Evolutionary conservation across 2,329 filamentous ascomycete species (phyloP).

Genomic region (Sarocladium kiliense): DNA sequence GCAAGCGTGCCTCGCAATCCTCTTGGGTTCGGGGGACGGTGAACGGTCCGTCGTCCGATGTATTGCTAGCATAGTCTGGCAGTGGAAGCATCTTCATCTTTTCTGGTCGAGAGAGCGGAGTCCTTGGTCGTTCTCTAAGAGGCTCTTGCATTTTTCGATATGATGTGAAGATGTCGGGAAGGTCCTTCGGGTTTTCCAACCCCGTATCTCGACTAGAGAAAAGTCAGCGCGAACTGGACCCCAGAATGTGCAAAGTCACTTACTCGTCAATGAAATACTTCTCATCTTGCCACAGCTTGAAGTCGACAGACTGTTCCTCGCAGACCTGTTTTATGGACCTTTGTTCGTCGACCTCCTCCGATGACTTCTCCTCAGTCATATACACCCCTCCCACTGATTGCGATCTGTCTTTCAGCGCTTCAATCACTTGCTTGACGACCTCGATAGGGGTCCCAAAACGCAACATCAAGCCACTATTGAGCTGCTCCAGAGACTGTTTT

Average conservation of each 20-base stretch:
- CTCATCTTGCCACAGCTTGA: slow-evolving; percentile 66
- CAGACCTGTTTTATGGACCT: slow-evolving; percentile 48
- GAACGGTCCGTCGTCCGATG: slow-evolving; percentile 59
- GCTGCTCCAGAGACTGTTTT: slow-evolving; percentile 53
- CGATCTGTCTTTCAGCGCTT: slow-evolving; percentile 35
- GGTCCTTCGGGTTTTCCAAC: slow-evolving; percentile 48
- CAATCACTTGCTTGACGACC: slow-evolving; percentile 52
- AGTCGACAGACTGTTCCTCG: slow-evolving; percentile 46
- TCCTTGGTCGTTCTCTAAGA: slow-evolving; percentile 58
- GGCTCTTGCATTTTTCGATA: slow-evolving; percentile 72
- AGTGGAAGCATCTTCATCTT: slow-evolving; percentile 50
- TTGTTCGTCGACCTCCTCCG: slow-evolving; percentile 65
- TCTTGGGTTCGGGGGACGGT: slow-evolving; percentile 51
- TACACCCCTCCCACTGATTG: slow-evolving; percentile 58
- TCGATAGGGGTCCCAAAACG: slow-evolving; percentile 58
- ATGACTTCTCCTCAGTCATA: slow-evolving; percentile 67
- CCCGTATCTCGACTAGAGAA: slow-evolving; percentile 58
- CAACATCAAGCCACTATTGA: slow-evolving; percentile 58
- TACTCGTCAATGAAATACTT: slow-evolving; percentile 79
- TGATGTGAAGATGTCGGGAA: slow-evolving; percentile 71
- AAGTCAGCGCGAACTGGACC: not conserved
- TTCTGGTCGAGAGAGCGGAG: slow-evolving; percentile 46
- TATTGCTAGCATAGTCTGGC: slow-evolving; percentile 43
- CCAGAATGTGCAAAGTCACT: slow-evolving; percentile 26
- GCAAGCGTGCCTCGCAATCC: slow-evolving; percentile 46